Evolutionary conservation across 495 filamentous ascomycete species (phyloP), one percentile per base, ranked within the genome.

Genomic region (Daldinia bambusicola): DNA sequence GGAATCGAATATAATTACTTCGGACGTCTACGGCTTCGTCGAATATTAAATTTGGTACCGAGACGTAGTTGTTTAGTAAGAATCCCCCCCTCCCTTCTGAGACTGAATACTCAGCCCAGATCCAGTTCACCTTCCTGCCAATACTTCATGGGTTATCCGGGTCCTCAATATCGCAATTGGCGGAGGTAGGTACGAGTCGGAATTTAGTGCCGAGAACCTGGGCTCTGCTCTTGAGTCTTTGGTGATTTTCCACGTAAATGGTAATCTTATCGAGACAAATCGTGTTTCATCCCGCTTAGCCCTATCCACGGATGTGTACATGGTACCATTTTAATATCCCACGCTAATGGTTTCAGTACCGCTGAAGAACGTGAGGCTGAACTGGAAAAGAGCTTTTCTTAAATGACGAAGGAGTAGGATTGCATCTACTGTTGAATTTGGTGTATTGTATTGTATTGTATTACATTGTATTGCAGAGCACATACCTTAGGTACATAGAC

Each of bases 241-340:
- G 4, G 4, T 34, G 32, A 7, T 36, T 36, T 10, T 52, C 62
- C 43, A 53, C 50, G 62, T 26, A 62, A 56, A 34, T 50, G 62
- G 61, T 61, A 73, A 73, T 73, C 43, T 69, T 10, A 69, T 69
- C 70, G 70, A 73, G 70, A 73, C 70, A 66, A 34, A 62, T 45
- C 40, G 58, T 60, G 70, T 73, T 73, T 73, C 70, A 73, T 69
- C 70, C 61, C 56, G 55, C 66, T 53, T 50, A 68, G 65, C 60
- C 59, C 64, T 69, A 55, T 40, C 41, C 58, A 41, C 55, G 70
- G 45, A n/a, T 58, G 57, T 55, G 52, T 63, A 38, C 61, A 31
- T 7, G 32, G 32, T 4, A 26, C 26, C 26, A 41, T 16, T 12
- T 30, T 32, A 48, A 63, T 50, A 50, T 48, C 22, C 51, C 34